These are phyloP conservation scores for Candolleomyces efflorescens DNA, from an alignment of 768 basidiomycete species.

Conservation along the genomic window DNA sequence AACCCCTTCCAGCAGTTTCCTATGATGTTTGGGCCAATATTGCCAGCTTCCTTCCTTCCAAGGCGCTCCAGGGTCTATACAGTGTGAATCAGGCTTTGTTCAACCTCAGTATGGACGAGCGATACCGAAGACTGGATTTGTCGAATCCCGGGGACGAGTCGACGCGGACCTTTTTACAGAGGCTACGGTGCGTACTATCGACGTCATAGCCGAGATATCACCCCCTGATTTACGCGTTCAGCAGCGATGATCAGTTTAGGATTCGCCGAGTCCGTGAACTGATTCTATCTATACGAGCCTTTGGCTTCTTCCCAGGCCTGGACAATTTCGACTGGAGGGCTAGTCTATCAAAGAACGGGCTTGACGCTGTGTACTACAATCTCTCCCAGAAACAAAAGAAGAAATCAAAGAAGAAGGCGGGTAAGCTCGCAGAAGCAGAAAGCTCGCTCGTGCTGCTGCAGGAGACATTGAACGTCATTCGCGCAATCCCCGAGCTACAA, in stretches of 20 bases:
- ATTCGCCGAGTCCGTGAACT: neutral
- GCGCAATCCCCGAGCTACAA: neutral
- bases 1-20: neutral
- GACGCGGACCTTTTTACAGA: neutral
- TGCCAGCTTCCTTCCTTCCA: constrained; percentile 8
- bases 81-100: constrained; percentile 14
- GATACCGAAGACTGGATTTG: constrained; percentile 2
- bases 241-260: neutral
- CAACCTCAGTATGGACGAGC: constrained; percentile 12
- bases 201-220: neutral
- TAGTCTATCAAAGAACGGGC: neutral
- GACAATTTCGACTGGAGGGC: neutral
- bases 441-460: neutral
- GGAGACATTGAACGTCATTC: neutral
- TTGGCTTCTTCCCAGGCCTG: neutral
- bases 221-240: neutral
- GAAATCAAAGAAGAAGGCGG: neutral
- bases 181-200: neutral
- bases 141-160: neutral
- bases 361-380: neutral
- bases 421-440: neutral
- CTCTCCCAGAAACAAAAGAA: neutral
- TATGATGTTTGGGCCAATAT: constrained; percentile 17
- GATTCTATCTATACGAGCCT: neutral
- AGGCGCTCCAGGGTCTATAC: constrained; percentile 6